phyloP scores from a whole-genome alignment of 495 filamentous ascomycete species.

The Lasiosphaeria miniovina region DNA sequence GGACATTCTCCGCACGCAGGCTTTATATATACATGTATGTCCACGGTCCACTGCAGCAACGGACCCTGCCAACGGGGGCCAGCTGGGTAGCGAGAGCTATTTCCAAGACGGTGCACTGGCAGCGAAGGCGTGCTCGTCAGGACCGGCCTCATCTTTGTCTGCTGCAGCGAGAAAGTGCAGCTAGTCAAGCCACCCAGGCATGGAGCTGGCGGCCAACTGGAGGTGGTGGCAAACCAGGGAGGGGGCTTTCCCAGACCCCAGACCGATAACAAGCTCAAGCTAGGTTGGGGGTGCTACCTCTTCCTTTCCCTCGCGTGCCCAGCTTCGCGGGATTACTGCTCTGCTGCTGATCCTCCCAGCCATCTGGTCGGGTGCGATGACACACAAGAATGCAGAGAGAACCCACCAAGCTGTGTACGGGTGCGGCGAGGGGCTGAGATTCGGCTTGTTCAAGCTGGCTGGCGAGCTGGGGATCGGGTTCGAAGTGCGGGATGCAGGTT shows the following conservation, averaged over 20 bases:
- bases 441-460: neutral
- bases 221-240: neutral
- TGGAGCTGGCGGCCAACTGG: neutral
- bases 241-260: neutral
- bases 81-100: neutral
- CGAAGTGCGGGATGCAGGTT: neutral
- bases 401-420: neutral
- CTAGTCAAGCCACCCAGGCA: neutral
- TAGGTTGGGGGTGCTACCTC: neutral
- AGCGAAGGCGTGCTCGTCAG: neutral
- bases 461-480: neutral
- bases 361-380: neutral
- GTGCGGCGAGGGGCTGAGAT: neutral
- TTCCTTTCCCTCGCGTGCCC: neutral
- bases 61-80: neutral
- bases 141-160: neutral
- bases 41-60: neutral
- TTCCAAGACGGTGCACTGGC: neutral
- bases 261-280: neutral
- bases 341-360: neutral
- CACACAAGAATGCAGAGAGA: neutral
- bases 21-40: neutral
- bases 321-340: neutral
- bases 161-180: neutral
- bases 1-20: constrained; percentile 1